These are phyloP conservation scores for Mucor lusitanicus DNA, from an alignment of 371 early-diverging fungal genomes.

Conservation along the genomic window DNA sequence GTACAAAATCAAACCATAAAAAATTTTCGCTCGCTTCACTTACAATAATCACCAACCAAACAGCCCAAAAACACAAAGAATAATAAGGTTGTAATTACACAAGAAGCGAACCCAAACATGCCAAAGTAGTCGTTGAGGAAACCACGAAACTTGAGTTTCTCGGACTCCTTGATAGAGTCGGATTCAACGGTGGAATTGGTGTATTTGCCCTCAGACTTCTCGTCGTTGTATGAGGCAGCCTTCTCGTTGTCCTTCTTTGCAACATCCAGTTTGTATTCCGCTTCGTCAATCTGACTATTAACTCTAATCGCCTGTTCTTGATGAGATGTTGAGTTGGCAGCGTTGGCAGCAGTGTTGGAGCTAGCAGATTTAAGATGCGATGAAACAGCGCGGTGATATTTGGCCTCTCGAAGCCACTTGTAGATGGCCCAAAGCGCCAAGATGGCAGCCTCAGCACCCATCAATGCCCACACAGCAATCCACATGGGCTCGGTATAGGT, in stretches of 20 bases:
- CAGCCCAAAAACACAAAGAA: slow-evolving; percentile 69
- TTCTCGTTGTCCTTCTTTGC: slow-evolving; percentile 7
- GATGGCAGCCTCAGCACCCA: slow-evolving; percentile 41
- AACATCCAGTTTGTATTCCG: slow-evolving; percentile 19
- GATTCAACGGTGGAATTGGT: slow-evolving; percentile 14
- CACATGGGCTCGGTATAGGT: slow-evolving; percentile 63
- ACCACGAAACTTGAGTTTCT: slow-evolving; percentile 62
- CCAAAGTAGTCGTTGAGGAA: slow-evolving; percentile 64
- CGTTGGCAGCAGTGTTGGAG: not conserved
- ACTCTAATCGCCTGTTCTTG: not conserved
- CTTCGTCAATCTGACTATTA: slow-evolving; percentile 8
- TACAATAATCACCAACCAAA: slow-evolving; percentile 75
- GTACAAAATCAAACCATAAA: not conserved
- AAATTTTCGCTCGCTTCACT: slow-evolving; percentile 16
- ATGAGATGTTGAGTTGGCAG: not conserved
- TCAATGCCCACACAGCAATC: slow-evolving; percentile 51
- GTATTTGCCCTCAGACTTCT: not conserved
- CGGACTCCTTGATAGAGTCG: slow-evolving; percentile 40
- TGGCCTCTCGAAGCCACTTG: slow-evolving; percentile 27
- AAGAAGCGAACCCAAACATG: slow-evolving; percentile 49
- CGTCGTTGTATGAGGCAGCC: not conserved
- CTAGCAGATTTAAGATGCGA: not conserved
- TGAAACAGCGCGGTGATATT: slow-evolving; percentile 12
- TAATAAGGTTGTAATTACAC: slow-evolving; percentile 55
- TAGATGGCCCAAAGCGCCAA: slow-evolving; percentile 48